Base-by-base conservation (phyloP, 2,329 filamentous ascomycete species). In the Trichophyton mentagrophytes region DNA sequence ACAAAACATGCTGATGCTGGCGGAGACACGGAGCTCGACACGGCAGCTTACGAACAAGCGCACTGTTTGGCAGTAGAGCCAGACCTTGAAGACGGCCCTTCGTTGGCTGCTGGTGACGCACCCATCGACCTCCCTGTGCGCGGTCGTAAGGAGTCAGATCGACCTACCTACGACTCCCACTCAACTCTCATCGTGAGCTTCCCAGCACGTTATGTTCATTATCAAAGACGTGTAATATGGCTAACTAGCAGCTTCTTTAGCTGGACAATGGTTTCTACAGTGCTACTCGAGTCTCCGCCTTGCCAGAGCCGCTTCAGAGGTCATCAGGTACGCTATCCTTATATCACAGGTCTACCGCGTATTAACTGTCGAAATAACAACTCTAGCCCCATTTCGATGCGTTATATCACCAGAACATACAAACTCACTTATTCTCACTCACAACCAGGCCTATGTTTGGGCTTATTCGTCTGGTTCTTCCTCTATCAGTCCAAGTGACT, bases 361-460 rank as follows among this genome's bases (percentile, higher is more conserved):
- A 25, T 9, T 33, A 36, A 40, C 42, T 15, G 27, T 33, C 25
- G n/a, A 42, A 51, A 60, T 60, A 42, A 51, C 27, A 44, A 61
- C 65, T 62, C 61, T 66, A 89, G 85, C 76, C 62, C 79, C 79
- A 64, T 84, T 87, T 71, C 82, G 84, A 69, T 87, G 85, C 69
- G 80, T 82, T 36, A 79, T 90, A 62, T 78, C 83, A 72, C 82
- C 81, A 46, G 82, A 78, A 63, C 83, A 76, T 69, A 87, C 84
- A 65, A 89, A 91, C 70, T 91, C 89, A 57, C 80, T 97, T 61
- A 86, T 85, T 55, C 79, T 97, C 61, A 95, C 89, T 7, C 84
- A 86, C 65, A 85, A 86, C 6, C 85, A 91, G 69, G 93, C 91
- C 67, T 82, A 95, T 63, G 84, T 96, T 57, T 99, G 93, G 93